Base-by-base conservation (phyloP, 352 stramenopile genomes). In the Phytophthora pini region DNA sequence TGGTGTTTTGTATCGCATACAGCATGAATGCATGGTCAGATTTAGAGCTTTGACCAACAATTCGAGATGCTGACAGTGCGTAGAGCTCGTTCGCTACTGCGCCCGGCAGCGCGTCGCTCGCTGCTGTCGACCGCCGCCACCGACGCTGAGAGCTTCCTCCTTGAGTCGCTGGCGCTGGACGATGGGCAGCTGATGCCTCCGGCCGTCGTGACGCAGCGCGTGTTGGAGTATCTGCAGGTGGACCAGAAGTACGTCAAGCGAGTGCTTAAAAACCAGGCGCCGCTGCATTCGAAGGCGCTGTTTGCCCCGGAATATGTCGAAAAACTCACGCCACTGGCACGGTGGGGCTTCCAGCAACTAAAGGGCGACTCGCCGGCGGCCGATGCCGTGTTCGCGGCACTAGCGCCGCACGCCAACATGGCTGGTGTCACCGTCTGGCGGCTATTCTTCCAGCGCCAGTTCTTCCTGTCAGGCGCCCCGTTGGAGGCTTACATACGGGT, bases 361-460 rank as follows among this genome's bases (percentile, higher is more conserved):
- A 10, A 47, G 34, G n/a, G 22, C 10, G 50, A 61, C 12, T 17
- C 59, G 5, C 36, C 55, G 12, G 61, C 45, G 15, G 63, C 59
- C 22, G 61, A 63, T 43, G 59, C 67, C 27, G 57, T 87, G 31
- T 80, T 87, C 39, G n/a, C 57, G 13, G 63, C 64, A 45, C 68
- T 90, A 27, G 65, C 72, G 58, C 75, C 76, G 5, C 82, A 80
- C 71, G 72, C 68, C 32, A 90, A 90, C 56, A 84, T 84, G 67
- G 68, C 71, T 29, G 52, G 58, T 39, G 55, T 66, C 49, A 51
- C 65, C 45, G 52, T 82, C 48, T 90, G 82, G 82, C 69, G 74
- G 13, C 76, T 80, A 45, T 90, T 86, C 61, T 89, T 82, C 62
- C 74, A 79, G 34, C 77, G 82, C 20, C 80, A 87, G 52, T 90